Evolutionary conservation across 176 grass and related monocot species (phyloP), one percentile per base, ranked within the genome.

Genomic region (Oryza glaberrima): DNA sequence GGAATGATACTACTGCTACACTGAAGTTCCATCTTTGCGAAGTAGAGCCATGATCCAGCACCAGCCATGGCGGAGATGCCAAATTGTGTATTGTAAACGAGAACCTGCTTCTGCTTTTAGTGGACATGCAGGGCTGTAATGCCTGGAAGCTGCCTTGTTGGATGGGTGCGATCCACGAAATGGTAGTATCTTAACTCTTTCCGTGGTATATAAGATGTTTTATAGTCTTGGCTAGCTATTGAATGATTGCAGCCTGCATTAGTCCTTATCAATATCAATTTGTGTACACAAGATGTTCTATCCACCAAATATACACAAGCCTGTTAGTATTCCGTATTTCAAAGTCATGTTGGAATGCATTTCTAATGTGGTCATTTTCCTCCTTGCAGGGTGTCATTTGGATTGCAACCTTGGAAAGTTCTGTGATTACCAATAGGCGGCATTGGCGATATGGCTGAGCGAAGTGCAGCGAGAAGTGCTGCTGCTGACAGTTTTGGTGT

Each of bases 401-500:
- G 17, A 65, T 80, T 35, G 43, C 81, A 80, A 67, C 34, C 20
- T 52, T 73, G 72, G 49, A 63, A 36, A 7, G 32, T 5, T 40
- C 51, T 26, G 35, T 68, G 83, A 23, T 78, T 52, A 11, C 41
- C 26, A 26, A 25, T n/a, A 30, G 74, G 40, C 0, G 56, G 67
- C 26, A 69, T 70, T 75, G 23, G 51, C 28, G 16, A 63, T 2
- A 88, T 48, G 36, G 17, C 51, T 82, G 48, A 87, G 71, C 67
- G 64, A 81, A 76, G 67, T 44, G 47, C 67, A 52, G 38, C 16
- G 32, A 76, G 28, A 63, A n/a, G n/a, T 63, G 58, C 20, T 63
- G 19, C 58, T 63, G 58, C 58, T 63, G 58, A 13, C 67, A 82
- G 44, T 87, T 82, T 83, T 87, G 71, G 36, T 90, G 81, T 91